Base-by-base conservation (phyloP, 78 protist genomes). In the Acrasis kona region DNA sequence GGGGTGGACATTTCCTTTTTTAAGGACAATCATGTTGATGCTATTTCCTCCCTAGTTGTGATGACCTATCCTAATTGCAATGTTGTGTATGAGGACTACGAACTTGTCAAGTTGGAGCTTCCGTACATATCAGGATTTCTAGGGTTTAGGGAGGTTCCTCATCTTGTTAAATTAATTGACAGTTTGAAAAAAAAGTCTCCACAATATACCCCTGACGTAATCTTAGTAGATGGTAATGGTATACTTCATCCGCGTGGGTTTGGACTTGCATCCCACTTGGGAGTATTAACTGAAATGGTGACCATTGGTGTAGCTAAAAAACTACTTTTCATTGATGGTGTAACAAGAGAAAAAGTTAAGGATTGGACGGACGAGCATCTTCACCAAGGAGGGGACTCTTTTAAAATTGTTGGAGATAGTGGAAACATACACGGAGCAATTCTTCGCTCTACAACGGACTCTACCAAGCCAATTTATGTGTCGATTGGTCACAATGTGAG, bases 141-240 rank as follows among this genome's bases (percentile, higher is more conserved):
- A 5, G 94, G 91, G 30, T 90, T 90, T 72, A 36, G 94, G 5
- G 94, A 90, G 29, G 84, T 79, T n/a, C 90, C 87, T 2, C 83
- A 58, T 41, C 10, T 89, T n/a, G n/a, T 41, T 7, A 58, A 42
- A 2, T 12, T 87, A 2, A 57, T 89, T 83, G 12, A 68, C 2
- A 41, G 32, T 9, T 7, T 89, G 10, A 28, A 42, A 28, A 67
- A 32, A 61, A 39, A 19, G 29, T 57, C 31, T 27, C 92, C 93
- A 32, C 81, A 89, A 7, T 41, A 68, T 10, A 37, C 8, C 36
- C 92, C 92, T 41, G 77, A 87, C n/a, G 7, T 79, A 19, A 1
- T 88, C 6, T 27, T 88, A 57, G 36, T 89, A 2, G 93, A 89
- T 58, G 93, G 93, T 5, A 88, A 84, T 65, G 93, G 93, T 29